These are phyloP conservation scores for Dendrothele bispora DNA, from an alignment of 768 basidiomycete genomes.

Conservation along the genomic window DNA sequence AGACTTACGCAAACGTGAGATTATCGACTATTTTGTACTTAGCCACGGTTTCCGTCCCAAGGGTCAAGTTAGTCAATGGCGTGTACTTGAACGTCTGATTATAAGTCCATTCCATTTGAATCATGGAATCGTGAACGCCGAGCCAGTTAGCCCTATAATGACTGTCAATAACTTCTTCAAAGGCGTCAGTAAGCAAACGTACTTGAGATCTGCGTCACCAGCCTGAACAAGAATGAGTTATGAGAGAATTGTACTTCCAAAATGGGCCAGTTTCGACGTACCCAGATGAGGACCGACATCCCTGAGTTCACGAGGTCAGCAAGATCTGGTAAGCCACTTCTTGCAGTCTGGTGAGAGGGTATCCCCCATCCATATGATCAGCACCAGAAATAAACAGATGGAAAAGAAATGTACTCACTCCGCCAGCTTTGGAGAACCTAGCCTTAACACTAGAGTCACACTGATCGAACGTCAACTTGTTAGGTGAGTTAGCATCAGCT, in stretches of 20 bases:
- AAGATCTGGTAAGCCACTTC: constrained; percentile 31
- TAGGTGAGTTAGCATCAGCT: constrained; percentile 20
- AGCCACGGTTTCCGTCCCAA: constrained; percentile 36
- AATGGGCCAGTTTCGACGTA: constrained; percentile 14
- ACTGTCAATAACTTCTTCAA: neutral
- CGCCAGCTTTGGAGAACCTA: constrained; percentile 29
- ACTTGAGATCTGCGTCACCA: constrained; percentile 37
- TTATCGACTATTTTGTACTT: constrained; percentile 45
- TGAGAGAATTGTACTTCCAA: neutral
- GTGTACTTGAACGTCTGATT: constrained; percentile 37
- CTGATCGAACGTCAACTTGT: constrained; percentile 30
- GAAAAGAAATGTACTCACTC: constrained; percentile 14
- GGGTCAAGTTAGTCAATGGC: constrained; percentile 29
- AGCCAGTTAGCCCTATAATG: constrained; percentile 36
- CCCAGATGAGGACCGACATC: constrained; percentile 38
- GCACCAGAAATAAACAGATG: neutral
- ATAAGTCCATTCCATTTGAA: constrained; percentile 49
- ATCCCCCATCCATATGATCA: neutral
- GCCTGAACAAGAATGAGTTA: constrained; percentile 19
- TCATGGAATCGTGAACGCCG: constrained; percentile 34
- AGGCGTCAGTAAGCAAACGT: constrained; percentile 1
- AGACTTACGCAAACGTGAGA: constrained; percentile 43
- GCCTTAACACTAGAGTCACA: constrained; percentile 24
- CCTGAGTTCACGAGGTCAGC: constrained; percentile 30
- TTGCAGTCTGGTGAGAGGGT: constrained; percentile 25